Base-by-base conservation (phyloP, 129 eudicot genomes). In the Centaurea solstitialis region DNA sequence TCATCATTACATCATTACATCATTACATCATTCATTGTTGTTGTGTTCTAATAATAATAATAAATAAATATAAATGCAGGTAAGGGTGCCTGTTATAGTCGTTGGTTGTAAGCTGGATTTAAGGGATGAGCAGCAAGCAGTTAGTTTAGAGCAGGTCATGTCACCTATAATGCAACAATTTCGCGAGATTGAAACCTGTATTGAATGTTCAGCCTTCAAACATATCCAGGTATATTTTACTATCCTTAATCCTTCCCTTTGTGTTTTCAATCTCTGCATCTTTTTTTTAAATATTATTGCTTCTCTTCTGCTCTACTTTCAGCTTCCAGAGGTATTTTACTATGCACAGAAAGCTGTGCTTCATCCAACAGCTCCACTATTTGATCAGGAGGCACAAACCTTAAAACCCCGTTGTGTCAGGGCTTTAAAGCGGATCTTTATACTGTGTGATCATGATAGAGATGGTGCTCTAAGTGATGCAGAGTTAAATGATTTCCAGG, bases 391-490 rank as follows among this genome's bases (percentile, higher is more conserved):
- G 70, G 81, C 85, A 78, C 97, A 91, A 82, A 88, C 92, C 57
- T 73, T 91, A 75, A 89, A 85, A 79, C 93, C 97, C 28, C 89
- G 91, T 66, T 91, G 97, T 75, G 86, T 89, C 12, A 91, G 88
- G 86, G 97, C 93, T 47, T 87, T 91, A 68, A 91, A 91, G 74
- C 81, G 93, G 68, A 91, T 91, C 79, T 91, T 91, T 78, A 91
- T 91, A 76, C 87, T 89, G 24, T 91, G 93, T 57, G 97, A 91
- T 76, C 90, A 74, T 70, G 97, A 91, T 86, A 83, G 90, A 72
- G 97, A 91, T 89, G 97, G 97, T 76, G 90, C 97, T 9, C 92
- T 91, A 61, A 87, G 88, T 78, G 97, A 91, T 89, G 93, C 89
- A 50, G 97, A 91, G 83, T 84, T 91, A 80, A 91, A 91, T 82